These are phyloP conservation scores for Coemansia sp. DNA, from an alignment of 192 early-diverging fungal species.

Conservation along the genomic window DNA sequence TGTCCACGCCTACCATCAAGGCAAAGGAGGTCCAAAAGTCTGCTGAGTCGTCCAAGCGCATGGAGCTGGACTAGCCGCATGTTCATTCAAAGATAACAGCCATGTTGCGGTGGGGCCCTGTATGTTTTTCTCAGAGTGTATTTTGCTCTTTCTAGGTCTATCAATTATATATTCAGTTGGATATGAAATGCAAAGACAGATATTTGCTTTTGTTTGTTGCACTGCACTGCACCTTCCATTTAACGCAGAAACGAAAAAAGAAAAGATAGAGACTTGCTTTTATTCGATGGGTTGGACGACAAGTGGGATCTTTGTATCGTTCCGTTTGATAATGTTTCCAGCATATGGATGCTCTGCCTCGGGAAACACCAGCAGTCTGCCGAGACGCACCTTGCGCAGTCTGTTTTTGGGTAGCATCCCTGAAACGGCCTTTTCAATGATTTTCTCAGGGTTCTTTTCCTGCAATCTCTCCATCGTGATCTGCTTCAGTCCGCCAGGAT, in stretches of 20 bases:
- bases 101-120: not conserved
- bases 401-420: constrained; percentile 96
- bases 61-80: constrained; percentile 43
- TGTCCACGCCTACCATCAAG: constrained; percentile 53
- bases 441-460: constrained; percentile 75
- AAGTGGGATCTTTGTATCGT: constrained; percentile 65
- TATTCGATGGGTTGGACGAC: constrained; percentile 40
- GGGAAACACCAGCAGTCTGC: constrained; percentile 79
- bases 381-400: constrained; percentile 74
- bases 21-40: constrained; percentile 45
- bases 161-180: not conserved
- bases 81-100: not conserved
- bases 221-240: not conserved
- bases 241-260: not conserved
- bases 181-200: not conserved
- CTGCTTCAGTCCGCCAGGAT: constrained; percentile 84
- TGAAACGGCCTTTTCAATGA: constrained; percentile 87
- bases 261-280: not conserved
- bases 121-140: not conserved
- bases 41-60: constrained; percentile 48
- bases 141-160: not conserved
- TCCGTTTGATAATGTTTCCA: constrained; percentile 78
- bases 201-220: not conserved
- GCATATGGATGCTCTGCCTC: constrained; percentile 85
- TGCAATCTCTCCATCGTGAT: constrained; percentile 72